These are phyloP conservation scores for Metarhizium robertsii DNA, from an alignment of 2,329 filamentous ascomycete species.

Conservation along the genomic window DNA sequence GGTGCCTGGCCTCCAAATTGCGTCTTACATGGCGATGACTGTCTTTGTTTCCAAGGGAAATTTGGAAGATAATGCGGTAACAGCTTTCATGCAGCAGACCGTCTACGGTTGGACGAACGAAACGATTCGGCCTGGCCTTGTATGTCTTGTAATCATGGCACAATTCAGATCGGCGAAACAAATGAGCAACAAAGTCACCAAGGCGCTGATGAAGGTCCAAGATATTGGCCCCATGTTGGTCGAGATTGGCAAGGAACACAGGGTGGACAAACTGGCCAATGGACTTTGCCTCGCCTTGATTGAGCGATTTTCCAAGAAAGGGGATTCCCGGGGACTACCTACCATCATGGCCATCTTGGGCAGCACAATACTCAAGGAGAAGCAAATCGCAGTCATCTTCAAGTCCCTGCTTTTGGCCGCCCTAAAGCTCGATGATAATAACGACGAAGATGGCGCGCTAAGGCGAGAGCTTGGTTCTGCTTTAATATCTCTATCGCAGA, in stretches of 20 bases:
- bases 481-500: constrained; percentile 57
- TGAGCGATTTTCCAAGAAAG: constrained; percentile 51
- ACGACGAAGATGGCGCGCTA: constrained; percentile 44
- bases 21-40: constrained; percentile 83
- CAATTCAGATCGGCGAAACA: constrained; percentile 65
- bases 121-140: constrained; percentile 63
- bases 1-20: constrained; percentile 70
- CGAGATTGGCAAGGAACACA: constrained; percentile 54
- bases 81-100: constrained; percentile 83
- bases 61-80: constrained; percentile 70
- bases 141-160: constrained; percentile 72
- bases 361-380: constrained; percentile 49
- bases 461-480: constrained; percentile 56
- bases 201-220: constrained; percentile 55
- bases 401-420: constrained; percentile 54
- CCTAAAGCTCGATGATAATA: constrained; percentile 45
- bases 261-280: constrained; percentile 62
- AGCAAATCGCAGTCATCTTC: constrained; percentile 55
- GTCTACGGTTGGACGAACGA: constrained; percentile 66
- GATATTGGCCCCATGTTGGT: constrained; percentile 50
- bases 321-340: constrained; percentile 45
- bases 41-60: constrained; percentile 77
- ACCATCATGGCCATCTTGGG: constrained; percentile 53
- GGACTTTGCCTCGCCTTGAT: constrained; percentile 60
- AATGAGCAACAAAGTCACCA: constrained; percentile 61